Base-by-base conservation (phyloP, 164 flowering plant genomes). In the Paratinospora sagittata region DNA sequence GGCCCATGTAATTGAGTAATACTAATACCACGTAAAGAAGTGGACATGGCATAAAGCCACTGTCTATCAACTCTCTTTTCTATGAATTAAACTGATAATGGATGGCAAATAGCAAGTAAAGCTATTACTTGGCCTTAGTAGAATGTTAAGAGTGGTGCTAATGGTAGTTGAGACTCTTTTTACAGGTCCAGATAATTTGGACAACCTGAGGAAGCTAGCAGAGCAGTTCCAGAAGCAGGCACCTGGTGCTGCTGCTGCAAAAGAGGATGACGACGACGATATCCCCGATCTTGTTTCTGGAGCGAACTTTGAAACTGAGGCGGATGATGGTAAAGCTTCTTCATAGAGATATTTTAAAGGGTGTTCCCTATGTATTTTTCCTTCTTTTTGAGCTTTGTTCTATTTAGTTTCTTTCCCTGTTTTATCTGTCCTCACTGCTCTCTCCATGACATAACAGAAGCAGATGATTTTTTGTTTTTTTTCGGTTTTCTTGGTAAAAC, bases 161-260 rank as follows among this genome's bases (percentile, higher is more conserved):
- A 55, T 7, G 61, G 23, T 55, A 16, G 10, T n/a, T 17, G 58
- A 17, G 58, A 17, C 19, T n/a, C n/a, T 2, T 7, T 71, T 64
- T 52, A 34, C 83, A 87, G 88, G 92, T 8, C 88, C 90, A 14
- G 92, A 88, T 79, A 88, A 88, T 79, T 71, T 86, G 82, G 92
- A 86, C 77, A 85, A 86, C 74, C 75, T 88, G 80, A 85, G 85
- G 81, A 80, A 80, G 79, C 80, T 88, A 33, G 88, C 92, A 0
- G 92, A 88, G 80, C 87, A 88, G 75, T 86, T 88, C 74, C 87
- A 88, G 83, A 85, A 82, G 79, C 83, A 83, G 65, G 78, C 47
- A 23, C 83, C 84, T 12, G 83, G 80, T 61, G 81, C 77, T 9
- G 78, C 30, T 55, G 78, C 77, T 5, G 61, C 73, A 12, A 79